Evolutionary conservation across 2,329 filamentous ascomycete genomes (phyloP).

Genomic region (Neophaeococcomyces aloes): DNA sequence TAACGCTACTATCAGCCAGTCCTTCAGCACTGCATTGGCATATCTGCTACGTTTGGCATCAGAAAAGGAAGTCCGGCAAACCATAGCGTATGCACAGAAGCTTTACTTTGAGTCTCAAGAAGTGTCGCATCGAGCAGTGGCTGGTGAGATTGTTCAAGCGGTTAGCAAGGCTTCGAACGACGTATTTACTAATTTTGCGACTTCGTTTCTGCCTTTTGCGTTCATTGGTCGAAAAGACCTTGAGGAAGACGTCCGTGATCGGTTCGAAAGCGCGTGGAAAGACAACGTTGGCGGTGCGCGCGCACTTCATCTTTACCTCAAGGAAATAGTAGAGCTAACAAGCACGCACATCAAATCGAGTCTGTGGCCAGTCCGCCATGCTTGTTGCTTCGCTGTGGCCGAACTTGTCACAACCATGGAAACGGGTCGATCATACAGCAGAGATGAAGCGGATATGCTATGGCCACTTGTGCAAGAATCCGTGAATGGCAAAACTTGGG

Average conservation of each 20-base stretch:
- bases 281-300: constrained; percentile 80
- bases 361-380: constrained; percentile 85
- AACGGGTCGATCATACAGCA: constrained; percentile 43
- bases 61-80: constrained; percentile 46
- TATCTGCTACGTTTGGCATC: constrained; percentile 64
- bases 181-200: constrained; percentile 67
- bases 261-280: constrained; percentile 78
- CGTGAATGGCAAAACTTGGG: constrained; percentile 79
- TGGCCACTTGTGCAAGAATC: constrained; percentile 81
- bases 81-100: constrained; percentile 47
- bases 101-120: constrained; percentile 78
- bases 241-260: constrained; percentile 65
- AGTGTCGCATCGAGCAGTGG: constrained; percentile 59
- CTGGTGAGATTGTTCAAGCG: constrained; percentile 72
- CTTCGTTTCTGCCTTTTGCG: constrained; percentile 69
- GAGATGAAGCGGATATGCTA: constrained; percentile 50
- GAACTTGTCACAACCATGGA: constrained; percentile 57
- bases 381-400: constrained; percentile 69
- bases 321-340: constrained; percentile 65
- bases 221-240: constrained; percentile 82
- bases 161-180: constrained; percentile 82
- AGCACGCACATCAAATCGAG: constrained; percentile 61
- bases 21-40: constrained; percentile 75
- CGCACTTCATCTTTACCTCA: constrained; percentile 70
- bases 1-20: constrained; percentile 85